Conservation (phyloP, 2,329 filamentous ascomycete genomes). For the Ophiognomonia clavigignenti-juglandacearum region DNA sequence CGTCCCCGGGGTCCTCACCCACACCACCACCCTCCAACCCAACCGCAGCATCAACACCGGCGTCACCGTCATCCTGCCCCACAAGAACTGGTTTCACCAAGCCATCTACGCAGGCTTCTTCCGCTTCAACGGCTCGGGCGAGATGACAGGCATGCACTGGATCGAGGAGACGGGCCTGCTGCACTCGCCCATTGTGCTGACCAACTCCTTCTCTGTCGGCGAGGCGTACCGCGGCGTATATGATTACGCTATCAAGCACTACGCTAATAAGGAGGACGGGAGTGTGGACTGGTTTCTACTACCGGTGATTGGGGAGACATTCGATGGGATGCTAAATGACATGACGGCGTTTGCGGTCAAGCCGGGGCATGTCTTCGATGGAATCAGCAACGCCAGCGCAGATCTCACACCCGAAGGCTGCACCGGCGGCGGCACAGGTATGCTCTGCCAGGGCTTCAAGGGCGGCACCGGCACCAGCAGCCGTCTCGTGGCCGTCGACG, state of each 20-base stretch:
- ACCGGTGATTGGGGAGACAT: slow-evolving; percentile 59
- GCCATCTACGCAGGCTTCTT: slow-evolving; percentile 48
- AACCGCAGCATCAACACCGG: slow-evolving; percentile 37
- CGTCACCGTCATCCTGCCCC: slow-evolving; percentile 44
- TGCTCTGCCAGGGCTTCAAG: slow-evolving; percentile 63
- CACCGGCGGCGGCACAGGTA: slow-evolving; percentile 62
- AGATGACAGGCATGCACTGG: slow-evolving; percentile 58
- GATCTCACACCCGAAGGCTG: slow-evolving; percentile 56
- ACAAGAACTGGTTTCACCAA: slow-evolving; percentile 37
- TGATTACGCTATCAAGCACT: slow-evolving; percentile 46
- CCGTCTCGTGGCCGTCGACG: slow-evolving; percentile 41
- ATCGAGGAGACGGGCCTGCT: slow-evolving; percentile 57
- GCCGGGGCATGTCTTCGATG: slow-evolving; percentile 46
- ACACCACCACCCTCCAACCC: slow-evolving; percentile 37
- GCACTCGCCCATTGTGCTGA: slow-evolving; percentile 55
- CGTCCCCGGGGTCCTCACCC: slow-evolving; percentile 41
- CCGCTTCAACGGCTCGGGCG: slow-evolving; percentile 60
- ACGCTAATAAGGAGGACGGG: slow-evolving; percentile 34
- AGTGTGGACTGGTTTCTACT: slow-evolving; percentile 48
- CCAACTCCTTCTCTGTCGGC: slow-evolving; percentile 53
- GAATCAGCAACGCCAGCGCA: slow-evolving; percentile 45
- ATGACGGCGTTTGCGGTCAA: slow-evolving; percentile 49
- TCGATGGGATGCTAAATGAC: slow-evolving; percentile 58
- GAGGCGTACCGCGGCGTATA: slow-evolving; percentile 55
- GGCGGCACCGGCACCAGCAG: slow-evolving; percentile 61